A percentile compares a stretch with the other conserved stretches of the same genome.
These are phyloP conservation scores for Lotmaria passim DNA, from an alignment of 208 protist genomes.

Conservation along the genomic window DNA sequence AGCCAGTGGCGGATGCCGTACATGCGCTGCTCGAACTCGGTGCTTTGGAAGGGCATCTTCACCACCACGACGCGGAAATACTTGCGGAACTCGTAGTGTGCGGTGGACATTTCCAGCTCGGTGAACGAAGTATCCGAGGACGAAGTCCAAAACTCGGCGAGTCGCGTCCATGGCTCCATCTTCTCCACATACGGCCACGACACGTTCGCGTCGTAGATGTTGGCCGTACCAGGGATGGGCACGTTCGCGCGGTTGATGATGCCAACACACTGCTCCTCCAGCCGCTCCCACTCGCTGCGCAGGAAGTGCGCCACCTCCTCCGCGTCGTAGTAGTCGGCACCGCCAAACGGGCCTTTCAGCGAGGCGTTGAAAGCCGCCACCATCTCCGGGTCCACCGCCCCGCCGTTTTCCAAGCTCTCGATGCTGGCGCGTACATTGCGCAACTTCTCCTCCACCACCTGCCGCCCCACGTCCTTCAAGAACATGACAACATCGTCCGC, in stretches of 20 bases:
- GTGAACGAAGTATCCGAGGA: constrained; percentile 87
- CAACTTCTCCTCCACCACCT: constrained; percentile 83
- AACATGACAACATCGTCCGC: constrained; percentile 89
- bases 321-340: constrained; percentile 58
- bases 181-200: constrained; percentile 88
- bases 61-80: constrained; percentile 87
- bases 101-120: constrained; percentile 89
- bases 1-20: constrained; percentile 91
- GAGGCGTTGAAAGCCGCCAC: constrained; percentile 60
- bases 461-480: constrained; percentile 78
- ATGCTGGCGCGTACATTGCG: constrained; percentile 63
- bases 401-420: constrained; percentile 30
- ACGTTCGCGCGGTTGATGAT: constrained; percentile 87
- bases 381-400: constrained; percentile 69
- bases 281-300: constrained; percentile 58
- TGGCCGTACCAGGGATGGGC: constrained; percentile 72
- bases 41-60: constrained; percentile 89
- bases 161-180: constrained; percentile 87
- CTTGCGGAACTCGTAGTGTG: constrained; percentile 90
- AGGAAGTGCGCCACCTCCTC: constrained; percentile 89
- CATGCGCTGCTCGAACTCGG: constrained; percentile 90
- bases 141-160: constrained; percentile 91
- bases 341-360: constrained; percentile 68
- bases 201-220: constrained; percentile 82
- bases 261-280: constrained; percentile 84